A percentile compares a stretch with the other conserved stretches of the same genome.
Evolutionary conservation across 805 yeast species (phyloP).

Genomic region (Ogataea corticis): DNA sequence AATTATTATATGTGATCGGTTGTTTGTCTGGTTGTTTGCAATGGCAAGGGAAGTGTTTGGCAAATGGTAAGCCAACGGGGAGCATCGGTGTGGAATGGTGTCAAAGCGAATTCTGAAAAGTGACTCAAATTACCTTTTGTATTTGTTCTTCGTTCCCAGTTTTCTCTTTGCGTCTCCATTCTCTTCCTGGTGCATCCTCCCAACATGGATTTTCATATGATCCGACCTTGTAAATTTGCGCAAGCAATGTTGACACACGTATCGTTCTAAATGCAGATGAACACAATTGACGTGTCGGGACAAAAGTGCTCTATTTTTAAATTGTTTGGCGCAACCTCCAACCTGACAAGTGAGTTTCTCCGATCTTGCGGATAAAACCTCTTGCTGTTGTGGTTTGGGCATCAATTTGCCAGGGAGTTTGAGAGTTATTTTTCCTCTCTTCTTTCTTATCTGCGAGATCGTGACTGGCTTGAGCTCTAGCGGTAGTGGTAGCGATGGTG

Average conservation of each 20-base stretch:
- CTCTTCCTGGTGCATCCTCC: slow-evolving; percentile 35
- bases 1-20: too few species aligned
- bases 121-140: slow-evolving; percentile 6
- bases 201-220: slow-evolving; percentile 64
- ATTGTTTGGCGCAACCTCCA: slow-evolving; percentile 40
- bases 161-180: slow-evolving; percentile 10
- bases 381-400: slow-evolving; percentile 3
- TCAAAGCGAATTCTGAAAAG: background rate
- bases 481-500: background rate
- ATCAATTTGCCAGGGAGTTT: slow-evolving; percentile 11
- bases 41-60: background rate
- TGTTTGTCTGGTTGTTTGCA: background rate
- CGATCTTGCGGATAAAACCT: background rate
- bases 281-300: slow-evolving; percentile 68
- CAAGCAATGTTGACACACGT: slow-evolving; percentile 55
- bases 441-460: background rate
- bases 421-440: slow-evolving; percentile 9
- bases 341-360: slow-evolving; percentile 40
- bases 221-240: slow-evolving; percentile 68
- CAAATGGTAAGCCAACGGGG: background rate
- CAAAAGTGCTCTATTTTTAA: slow-evolving; percentile 65
- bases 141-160: slow-evolving; percentile 7
- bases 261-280: slow-evolving; percentile 54
- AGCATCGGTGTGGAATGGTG: background rate
- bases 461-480: background rate